Evolutionary conservation across 176 grass and related monocot genomes (phyloP), one percentile per base, ranked within the genome.

Genomic region (Otatea glauca): DNA sequence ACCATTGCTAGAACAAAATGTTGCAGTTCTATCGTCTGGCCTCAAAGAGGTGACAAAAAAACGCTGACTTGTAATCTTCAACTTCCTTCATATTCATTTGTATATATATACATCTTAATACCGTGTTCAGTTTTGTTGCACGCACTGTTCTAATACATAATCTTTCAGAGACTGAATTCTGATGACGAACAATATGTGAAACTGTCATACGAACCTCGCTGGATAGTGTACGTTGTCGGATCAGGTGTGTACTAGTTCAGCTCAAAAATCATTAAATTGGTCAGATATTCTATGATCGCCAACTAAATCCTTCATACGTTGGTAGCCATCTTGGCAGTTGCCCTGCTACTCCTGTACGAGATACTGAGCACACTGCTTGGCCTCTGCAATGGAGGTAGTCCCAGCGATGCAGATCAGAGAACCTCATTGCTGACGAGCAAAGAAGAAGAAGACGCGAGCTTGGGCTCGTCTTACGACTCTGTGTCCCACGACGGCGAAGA

Each of bases 391-490:
- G 65, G 55, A 87, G 60, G 60, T 24, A 25, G n/a, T 5, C 21
- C n/a, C 44, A 20, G 37, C 43, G 21, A 29, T 23, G 67, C 58
- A 21, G 81, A 72, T 15, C 59, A 54, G 75, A 82, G 69, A 69
- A 42, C 25, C 55, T 51, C 92, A 8, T 69, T 92, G 24, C 53
- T 94, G 63, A 47, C 77, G 44, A 83, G 60, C 79, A 92, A 97
- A 81, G 94, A 96, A 0, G 93, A 92, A 0, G 94, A 91, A 4
- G 70, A 58, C 68, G 49, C 2, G 37, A 97, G 92, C 89, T 79
- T 92, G 86, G 94, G 94, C 61, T 97, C 94, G 37, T 92, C 92
- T 16, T 94, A 92, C 73, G 94, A 97, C n/a, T 94, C 92, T 14
- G 83, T 91, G 14, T 97, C 94, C 18, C 63, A 90, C 65, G 88